Evolutionary conservation across 352 stramenopile genomes (phyloP).

Genomic region (Phytopythium helicoides): DNA sequence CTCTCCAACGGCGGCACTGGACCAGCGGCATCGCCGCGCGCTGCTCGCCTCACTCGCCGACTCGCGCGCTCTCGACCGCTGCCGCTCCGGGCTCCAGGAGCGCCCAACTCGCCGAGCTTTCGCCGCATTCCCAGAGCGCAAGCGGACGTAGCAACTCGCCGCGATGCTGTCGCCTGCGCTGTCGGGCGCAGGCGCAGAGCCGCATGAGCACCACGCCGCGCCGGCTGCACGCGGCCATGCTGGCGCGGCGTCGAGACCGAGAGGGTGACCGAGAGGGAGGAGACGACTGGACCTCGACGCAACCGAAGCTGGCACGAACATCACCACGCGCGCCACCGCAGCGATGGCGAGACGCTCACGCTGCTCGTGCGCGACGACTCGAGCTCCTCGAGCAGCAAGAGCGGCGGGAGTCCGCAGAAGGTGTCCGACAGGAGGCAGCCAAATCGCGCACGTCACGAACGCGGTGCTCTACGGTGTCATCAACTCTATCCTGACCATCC

Average conservation of each 20-base stretch:
- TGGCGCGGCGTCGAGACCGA: slow-evolving; percentile 9
- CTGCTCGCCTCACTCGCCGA: too few species aligned
- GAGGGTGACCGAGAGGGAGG: slow-evolving; percentile 4
- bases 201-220: slow-evolving; percentile 35
- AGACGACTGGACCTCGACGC: slow-evolving; percentile 14
- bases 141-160: neutral
- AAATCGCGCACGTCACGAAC: slow-evolving; percentile 49
- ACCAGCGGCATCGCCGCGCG: too few species aligned
- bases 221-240: slow-evolving; percentile 17
- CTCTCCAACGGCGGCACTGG: too few species aligned
- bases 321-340: slow-evolving; percentile 8
- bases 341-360: slow-evolving; percentile 21
- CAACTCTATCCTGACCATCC: slow-evolving; percentile 94
- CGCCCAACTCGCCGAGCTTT: too few species aligned
- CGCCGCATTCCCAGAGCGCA: neutral
- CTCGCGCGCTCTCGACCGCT: too few species aligned
- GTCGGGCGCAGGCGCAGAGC: slow-evolving; percentile 46
- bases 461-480: slow-evolving; percentile 88
- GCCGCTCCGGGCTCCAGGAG: too few species aligned
- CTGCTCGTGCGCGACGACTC: slow-evolving; percentile 21
- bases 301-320: slow-evolving; percentile 39
- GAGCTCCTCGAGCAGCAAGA: neutral
- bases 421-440: neutral
- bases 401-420: neutral
- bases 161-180: slow-evolving; percentile 65